Percentiles rank a stretch among this genome's conserved stretches.
These are phyloP conservation scores for Plasmodium inui DNA, from an alignment of 169 alveolate species.

Conservation along the genomic window DNA sequence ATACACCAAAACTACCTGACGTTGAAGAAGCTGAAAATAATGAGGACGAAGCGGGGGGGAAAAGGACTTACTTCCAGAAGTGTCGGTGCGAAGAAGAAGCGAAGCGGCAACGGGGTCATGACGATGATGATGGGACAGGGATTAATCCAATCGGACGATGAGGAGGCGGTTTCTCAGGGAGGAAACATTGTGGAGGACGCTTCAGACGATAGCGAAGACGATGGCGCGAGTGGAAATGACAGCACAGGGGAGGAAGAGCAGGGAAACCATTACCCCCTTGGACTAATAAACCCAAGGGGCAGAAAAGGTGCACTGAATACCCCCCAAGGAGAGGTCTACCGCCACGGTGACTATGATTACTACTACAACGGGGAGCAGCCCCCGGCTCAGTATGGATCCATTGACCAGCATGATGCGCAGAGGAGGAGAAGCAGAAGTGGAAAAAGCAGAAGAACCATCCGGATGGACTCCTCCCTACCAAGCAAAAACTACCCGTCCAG, in stretches of 20 bases:
- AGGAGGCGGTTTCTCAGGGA: not conserved
- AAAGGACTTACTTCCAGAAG: not conserved
- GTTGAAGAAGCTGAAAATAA: conserved; percentile 30
- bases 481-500: not conserved
- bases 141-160: not conserved
- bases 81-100: not conserved
- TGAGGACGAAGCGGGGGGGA: not conserved
- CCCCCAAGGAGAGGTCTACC: not conserved
- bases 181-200: not conserved
- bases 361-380: not conserved
- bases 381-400: not conserved
- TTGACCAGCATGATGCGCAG: not conserved
- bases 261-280: not conserved
- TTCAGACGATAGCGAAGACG: not conserved
- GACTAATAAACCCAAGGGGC: not conserved
- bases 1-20: conserved; percentile 57
- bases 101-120: not conserved
- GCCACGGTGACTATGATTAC: not conserved
- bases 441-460: not conserved
- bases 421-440: not conserved
- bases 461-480: not conserved
- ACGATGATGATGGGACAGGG: not conserved
- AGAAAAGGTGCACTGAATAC: not conserved
- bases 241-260: not conserved
- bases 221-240: not conserved